A percentile compares a stretch with the other conserved stretches of the same genome.
phyloP scores from a whole-genome alignment of 176 grass and related monocot genomes.

The Poa pratensis region DNA sequence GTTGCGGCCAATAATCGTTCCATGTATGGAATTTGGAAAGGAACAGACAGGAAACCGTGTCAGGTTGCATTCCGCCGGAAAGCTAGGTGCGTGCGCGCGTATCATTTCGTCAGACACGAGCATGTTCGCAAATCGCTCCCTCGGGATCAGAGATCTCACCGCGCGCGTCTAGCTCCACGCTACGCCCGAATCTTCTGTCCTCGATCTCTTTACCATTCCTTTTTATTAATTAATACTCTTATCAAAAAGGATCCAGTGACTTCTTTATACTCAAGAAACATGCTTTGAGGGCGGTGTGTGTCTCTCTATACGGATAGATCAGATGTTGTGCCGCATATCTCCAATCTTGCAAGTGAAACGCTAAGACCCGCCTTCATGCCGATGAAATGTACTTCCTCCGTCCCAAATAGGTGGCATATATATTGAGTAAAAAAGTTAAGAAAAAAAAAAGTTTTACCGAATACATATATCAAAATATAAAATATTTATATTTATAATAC shows the following conservation, averaged over 20 bases:
- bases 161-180: neutral
- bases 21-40: neutral
- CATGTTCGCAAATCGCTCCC: slow-evolving; percentile 54
- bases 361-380: too few species aligned
- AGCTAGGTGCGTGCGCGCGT: slow-evolving; percentile 32
- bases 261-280: neutral
- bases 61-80: neutral
- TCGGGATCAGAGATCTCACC: slow-evolving; percentile 56
- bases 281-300: too few species aligned
- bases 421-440: too few species aligned
- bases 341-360: too few species aligned
- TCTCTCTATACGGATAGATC: too few species aligned
- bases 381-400: too few species aligned
- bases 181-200: slow-evolving; percentile 28
- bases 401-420: too few species aligned
- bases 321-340: too few species aligned
- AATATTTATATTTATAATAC: too few species aligned
- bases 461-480: too few species aligned
- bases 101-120: slow-evolving; percentile 38
- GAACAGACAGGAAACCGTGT: slow-evolving; percentile 2
- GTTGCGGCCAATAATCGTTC: too few species aligned
- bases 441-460: too few species aligned
- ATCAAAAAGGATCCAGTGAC: neutral
- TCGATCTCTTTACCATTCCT: neutral
- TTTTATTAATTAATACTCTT: neutral